Evolutionary conservation across 2,329 filamentous ascomycete genomes (phyloP).

Genomic region (Stemphylium vesicarium): DNA sequence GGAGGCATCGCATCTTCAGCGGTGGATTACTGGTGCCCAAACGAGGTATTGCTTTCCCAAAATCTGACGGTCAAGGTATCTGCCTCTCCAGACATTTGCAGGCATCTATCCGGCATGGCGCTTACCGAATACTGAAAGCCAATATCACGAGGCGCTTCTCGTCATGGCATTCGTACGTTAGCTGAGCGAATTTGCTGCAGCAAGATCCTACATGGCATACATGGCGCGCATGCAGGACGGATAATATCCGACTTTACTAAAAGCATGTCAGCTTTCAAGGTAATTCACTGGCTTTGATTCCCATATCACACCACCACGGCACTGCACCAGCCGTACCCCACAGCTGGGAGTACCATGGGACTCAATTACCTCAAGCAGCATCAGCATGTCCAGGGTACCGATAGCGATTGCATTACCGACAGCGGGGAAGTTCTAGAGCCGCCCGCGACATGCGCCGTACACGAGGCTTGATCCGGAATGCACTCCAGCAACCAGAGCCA

Average conservation of each 20-base stretch:
- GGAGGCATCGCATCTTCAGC: too few relatives aligned
- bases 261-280: not conserved
- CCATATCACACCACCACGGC: not conserved
- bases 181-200: not conserved
- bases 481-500: conserved; percentile 10
- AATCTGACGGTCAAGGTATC: not conserved
- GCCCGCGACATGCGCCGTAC: conserved; percentile 17
- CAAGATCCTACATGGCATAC: not conserved
- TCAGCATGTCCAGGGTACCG: conserved; percentile 6
- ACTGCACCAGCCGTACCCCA: not conserved
- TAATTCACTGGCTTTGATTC: not conserved
- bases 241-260: not conserved
- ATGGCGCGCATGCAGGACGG: not conserved
- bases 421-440: conserved; percentile 23
- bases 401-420: conserved; percentile 16
- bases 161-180: too few relatives aligned
- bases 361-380: conserved; percentile 9
- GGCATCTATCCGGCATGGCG: not conserved
- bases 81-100: not conserved
- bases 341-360: conserved; percentile 1
- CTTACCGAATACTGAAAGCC: not conserved
- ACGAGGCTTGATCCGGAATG: conserved; percentile 11
- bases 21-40: not conserved
- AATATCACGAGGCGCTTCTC: not conserved
- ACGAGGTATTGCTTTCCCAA: not conserved